A percentile compares a stretch with the other conserved stretches of the same genome.
Evolutionary conservation across 1,284 basidiomycete species (phyloP).

Genomic region (Lignosus rhinocerotis): DNA sequence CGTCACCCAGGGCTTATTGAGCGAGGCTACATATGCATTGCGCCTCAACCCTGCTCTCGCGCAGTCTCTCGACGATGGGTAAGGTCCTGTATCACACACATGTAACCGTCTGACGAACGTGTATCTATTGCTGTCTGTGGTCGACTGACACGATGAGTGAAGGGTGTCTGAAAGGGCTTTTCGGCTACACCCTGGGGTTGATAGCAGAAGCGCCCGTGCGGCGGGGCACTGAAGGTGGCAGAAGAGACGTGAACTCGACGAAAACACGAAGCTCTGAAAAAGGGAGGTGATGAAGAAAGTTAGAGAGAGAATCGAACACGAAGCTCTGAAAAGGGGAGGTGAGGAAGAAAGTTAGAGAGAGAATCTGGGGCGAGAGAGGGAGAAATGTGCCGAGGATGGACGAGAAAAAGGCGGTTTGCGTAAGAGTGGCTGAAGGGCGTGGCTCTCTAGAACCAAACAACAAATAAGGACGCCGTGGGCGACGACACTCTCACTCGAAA

Average conservation of each 20-base stretch:
- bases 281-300: no score
- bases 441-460: conserved; percentile 34
- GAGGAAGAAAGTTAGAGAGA: neutral
- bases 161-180: conserved; percentile 9
- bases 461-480: conserved; percentile 37
- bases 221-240: neutral
- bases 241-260: neutral
- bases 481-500: conserved; percentile 34
- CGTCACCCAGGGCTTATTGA: conserved; percentile 7
- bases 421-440: conserved; percentile 33
- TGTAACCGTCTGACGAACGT: neutral
- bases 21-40: neutral
- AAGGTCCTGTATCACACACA: neutral
- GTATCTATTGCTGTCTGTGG: conserved; percentile 1
- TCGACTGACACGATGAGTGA: conserved; percentile 12
- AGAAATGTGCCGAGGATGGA: conserved; percentile 13
- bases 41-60: neutral
- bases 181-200: conserved; percentile 5
- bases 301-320: neutral
- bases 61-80: neutral
- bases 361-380: neutral
- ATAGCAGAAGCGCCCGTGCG: conserved; percentile 15
- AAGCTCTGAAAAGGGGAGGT: no score
- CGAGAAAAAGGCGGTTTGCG: conserved; percentile 27
- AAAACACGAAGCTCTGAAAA: neutral